Evolutionary conservation across 768 basidiomycete genomes (phyloP), one percentile per base, ranked within the genome.

Genomic region (Rhizopogon vesiculosus): DNA sequence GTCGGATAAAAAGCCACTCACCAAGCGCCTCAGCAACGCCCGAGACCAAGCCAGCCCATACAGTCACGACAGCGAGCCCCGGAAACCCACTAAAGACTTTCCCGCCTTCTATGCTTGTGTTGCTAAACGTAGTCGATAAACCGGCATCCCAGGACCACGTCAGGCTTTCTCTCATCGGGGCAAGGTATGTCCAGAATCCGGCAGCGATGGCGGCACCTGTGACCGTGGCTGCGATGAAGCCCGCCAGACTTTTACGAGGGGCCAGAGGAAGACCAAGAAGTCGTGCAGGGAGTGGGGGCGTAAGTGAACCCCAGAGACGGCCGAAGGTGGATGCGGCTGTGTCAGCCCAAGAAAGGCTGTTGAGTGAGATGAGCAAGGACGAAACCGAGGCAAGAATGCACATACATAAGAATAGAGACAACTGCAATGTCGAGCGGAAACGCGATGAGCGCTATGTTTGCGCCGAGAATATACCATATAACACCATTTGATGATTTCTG

Each of bases 251-350:
- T 71, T 96, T 96, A 55, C 90, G 81, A 0, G 86, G 83, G 0
- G 91, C 90, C 49, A 95, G 78, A 0, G 85, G 89, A 42, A 93
- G 74, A 2, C 76, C 72, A 61, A 78, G 68, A 74, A 65, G 55
- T 71, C 66, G 73, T 45, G 73, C 67, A 2, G 87, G 87, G 4
- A 89, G 80, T 5, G 73, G 78, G 0, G 83, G 80, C 0, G 92
- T 91, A 45, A 74, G 71, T n/a, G 75, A 73, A 41, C 92, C 91
- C 68, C 82, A 92, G 35, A 92, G 74, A n/a, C 94, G 84, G 43
- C 94, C 94, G 60, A 96, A 76, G 12, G 91, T 95, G 9, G 94
- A 96, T 5, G 94, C 94, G 16, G 93, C 85, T 1, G 94, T 96
- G 69, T 97, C 94, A 0, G 92, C 93, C 94, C 94, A 97, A 33